Conservation (phyloP, 768 basidiomycete genomes). For the Lentinula lateritia region DNA sequence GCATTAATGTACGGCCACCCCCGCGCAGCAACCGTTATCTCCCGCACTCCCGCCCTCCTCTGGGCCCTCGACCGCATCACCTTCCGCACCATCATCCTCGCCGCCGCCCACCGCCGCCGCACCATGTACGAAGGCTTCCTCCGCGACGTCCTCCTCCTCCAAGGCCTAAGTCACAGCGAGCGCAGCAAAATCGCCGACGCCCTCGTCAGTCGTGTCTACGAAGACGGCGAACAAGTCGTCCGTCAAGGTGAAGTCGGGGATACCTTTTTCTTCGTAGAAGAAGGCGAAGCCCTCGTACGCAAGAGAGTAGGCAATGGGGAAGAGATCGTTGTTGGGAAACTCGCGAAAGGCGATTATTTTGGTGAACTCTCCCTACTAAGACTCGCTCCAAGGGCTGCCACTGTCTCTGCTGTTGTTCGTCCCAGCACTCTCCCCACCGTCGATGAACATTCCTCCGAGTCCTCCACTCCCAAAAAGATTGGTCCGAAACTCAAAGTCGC, state of each 20-base stretch:
- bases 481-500: conserved; percentile 83
- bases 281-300: conserved; percentile 84
- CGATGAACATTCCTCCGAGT: too few species aligned
- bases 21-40: conserved; percentile 89
- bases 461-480: conserved; percentile 9
- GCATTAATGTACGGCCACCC: conserved; percentile 98
- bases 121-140: conserved; percentile 98
- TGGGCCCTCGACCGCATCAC: conserved; percentile 98
- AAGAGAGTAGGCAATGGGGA: conserved; percentile 52
- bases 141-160: conserved; percentile 81
- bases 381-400: conserved; percentile 90
- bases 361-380: conserved; percentile 92
- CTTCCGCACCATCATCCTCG: conserved; percentile 95
- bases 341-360: conserved; percentile 95
- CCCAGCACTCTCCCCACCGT: too few species aligned
- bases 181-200: conserved; percentile 97
- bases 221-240: conserved; percentile 85
- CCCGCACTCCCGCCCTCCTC: conserved; percentile 74
- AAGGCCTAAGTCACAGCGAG: conserved; percentile 81
- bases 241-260: conserved; percentile 93
- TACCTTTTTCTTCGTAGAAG: conserved; percentile 97
- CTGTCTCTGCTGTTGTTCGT: conserved; percentile 75
- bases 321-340: conserved; percentile 68
- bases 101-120: conserved; percentile 83
- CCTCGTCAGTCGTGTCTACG: conserved; percentile 75